Evolutionary conservation across 495 filamentous ascomycete genomes (phyloP), one percentile per base, ranked within the genome.

Genomic region (Lepraria neglecta): DNA sequence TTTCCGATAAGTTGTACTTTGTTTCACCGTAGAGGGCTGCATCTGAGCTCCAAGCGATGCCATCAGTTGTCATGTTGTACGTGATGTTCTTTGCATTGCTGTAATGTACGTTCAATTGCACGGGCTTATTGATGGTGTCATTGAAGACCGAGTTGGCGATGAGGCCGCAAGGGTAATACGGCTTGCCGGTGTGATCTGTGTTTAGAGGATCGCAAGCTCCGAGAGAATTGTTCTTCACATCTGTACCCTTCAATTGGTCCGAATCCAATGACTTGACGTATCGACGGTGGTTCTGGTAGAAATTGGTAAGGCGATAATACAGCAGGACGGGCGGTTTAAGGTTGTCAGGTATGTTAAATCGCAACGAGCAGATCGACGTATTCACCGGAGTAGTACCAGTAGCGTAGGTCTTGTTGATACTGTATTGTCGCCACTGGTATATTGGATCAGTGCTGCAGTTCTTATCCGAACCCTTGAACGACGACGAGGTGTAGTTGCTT

Each of bases 111-210:
- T 82, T 82, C 52, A 88, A 63, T 4, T 81, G 72, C 9, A 82
- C 56, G 0, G 88, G 89, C 27, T 68, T 80, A 6, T 66, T 70
- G 67, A 96, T 94, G n/a, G 87, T 89, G 71, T 99, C 94, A 71
- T 99, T 99, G 79, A 99, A 99, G 43, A 90, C 71, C 7, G 94
- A 97, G 70, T 99, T 99, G 33, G 94, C 94, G 61, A 97, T 95
- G 60, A 97, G 76, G 24, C 94, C 94, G 70, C 94, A 99, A 7
- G 94, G 94, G 72, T 97, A 99, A 70, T 92, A 91, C 6, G 91
- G 81, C 24, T 78, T 75, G 17, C 66, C 73, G 0, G 70, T 74
- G 11, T 70, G 6, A 64, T 83, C 79, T 21, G 80, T 72, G 35
- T 79, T 75, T 35, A 99, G 76, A 3, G 94, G 94, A 45, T 87